Conservation (phyloP, 2,329 filamentous ascomycete species). For the Fusarium sp. region DNA sequence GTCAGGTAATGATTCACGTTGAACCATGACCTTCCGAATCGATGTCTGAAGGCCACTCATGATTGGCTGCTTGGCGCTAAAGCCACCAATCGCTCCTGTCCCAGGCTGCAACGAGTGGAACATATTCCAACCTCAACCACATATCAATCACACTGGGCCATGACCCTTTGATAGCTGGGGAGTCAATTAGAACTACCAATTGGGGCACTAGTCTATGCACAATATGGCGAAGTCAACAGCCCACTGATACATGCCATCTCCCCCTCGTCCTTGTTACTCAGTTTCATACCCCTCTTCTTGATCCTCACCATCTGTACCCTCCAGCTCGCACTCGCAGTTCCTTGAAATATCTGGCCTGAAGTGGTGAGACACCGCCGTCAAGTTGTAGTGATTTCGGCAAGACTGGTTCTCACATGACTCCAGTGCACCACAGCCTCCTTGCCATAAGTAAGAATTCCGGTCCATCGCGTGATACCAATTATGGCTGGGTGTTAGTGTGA, state of each 20-base stretch:
- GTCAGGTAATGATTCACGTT: background rate
- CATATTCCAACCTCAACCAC: background rate
- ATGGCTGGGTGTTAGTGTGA: background rate
- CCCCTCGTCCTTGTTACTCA: background rate
- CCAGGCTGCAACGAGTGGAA: background rate
- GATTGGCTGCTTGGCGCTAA: constrained; percentile 23
- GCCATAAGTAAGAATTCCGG: background rate
- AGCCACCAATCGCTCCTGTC: background rate
- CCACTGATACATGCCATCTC: background rate
- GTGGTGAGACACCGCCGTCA: background rate
- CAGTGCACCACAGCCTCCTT: background rate
- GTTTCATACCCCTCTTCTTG: background rate
- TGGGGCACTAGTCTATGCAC: background rate
- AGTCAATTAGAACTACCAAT: background rate
- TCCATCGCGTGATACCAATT: background rate
- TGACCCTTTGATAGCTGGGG: background rate
- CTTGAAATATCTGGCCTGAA: background rate
- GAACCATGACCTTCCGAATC: background rate
- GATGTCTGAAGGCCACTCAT: background rate
- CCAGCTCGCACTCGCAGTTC: background rate
- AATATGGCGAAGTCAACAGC: background rate
- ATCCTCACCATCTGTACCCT: background rate
- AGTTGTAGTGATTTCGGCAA: background rate
- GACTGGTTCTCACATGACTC: background rate
- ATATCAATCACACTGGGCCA: background rate